phyloP scores from a whole-genome alignment of 2,329 filamentous ascomycete species.

The Cordyceps javanica region DNA sequence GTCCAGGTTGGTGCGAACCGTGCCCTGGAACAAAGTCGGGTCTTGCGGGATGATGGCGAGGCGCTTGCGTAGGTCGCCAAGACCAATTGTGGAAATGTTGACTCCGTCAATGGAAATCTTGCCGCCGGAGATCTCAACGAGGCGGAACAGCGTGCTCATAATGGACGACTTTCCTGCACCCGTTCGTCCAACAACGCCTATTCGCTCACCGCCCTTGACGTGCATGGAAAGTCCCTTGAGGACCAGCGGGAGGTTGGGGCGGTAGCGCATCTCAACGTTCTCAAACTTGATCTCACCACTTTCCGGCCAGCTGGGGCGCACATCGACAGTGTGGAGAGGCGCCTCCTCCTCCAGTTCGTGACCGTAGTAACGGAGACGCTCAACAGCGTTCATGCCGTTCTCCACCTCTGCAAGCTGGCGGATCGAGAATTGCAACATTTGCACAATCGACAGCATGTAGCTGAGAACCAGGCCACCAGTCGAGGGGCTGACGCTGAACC shows the following conservation, averaged over 20 bases:
- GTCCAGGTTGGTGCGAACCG: constrained; percentile 72
- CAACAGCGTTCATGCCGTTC: constrained; percentile 96
- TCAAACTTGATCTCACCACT: constrained; percentile 74
- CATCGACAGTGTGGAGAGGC: constrained; percentile 67
- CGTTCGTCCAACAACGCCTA: constrained; percentile 76
- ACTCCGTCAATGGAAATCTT: constrained; percentile 60
- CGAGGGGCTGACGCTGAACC: constrained; percentile 77
- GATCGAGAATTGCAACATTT: constrained; percentile 94
- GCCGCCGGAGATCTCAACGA: constrained; percentile 59
- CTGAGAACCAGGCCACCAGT: constrained; percentile 84
- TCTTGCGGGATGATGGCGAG: constrained; percentile 82
- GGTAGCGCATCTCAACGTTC: constrained; percentile 73
- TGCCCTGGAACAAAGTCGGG: constrained; percentile 75
- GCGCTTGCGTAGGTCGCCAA: constrained; percentile 68
- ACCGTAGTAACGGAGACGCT: constrained; percentile 86
- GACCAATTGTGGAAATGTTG: constrained; percentile 66
- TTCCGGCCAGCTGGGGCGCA: constrained; percentile 76
- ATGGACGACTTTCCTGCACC: constrained; percentile 80
- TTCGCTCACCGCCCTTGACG: constrained; percentile 67
- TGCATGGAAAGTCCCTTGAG: constrained; percentile 66
- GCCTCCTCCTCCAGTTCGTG: constrained; percentile 84
- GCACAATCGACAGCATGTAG: constrained; percentile 88
- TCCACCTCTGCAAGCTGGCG: constrained; percentile 92
- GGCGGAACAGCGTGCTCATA: constrained; percentile 75
- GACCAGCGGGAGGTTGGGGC: constrained; percentile 64